Conservation (phyloP, 345 rosid genomes). For the Heritiera littoralis region DNA sequence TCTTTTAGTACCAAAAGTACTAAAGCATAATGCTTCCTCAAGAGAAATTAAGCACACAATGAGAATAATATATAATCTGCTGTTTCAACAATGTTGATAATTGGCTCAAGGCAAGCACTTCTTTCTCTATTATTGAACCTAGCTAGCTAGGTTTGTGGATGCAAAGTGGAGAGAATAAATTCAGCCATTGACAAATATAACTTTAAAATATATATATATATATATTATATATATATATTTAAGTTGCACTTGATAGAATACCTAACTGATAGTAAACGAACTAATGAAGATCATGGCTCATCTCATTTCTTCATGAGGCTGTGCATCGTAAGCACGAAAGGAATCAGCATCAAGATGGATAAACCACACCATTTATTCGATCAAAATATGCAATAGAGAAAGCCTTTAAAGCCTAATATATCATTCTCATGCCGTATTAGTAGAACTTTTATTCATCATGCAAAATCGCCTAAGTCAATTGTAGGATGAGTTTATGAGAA, state of each 20-base stretch:
- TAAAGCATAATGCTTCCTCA: constrained; percentile 22
- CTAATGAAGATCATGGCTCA: background rate
- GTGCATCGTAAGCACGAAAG: background rate
- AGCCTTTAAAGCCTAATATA: background rate
- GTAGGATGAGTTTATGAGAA: background rate
- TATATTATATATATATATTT: background rate
- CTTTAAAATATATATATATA: background rate
- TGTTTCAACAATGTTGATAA: constrained; percentile 8
- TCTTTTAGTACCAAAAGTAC: constrained; percentile 6
- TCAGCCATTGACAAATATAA: background rate
- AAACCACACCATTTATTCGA: background rate
- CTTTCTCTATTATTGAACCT: constrained; percentile 21
- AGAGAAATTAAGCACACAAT: constrained; percentile 12
- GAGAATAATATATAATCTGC: background rate
- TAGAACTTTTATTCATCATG: background rate
- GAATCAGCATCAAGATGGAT: background rate
- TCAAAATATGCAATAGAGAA: background rate
- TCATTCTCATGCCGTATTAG: background rate
- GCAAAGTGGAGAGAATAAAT: constrained; percentile 29
- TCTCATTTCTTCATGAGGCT: background rate
- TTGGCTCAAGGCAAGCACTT: constrained; percentile 29
- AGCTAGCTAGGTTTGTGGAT: constrained; percentile 13
- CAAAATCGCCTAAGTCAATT: background rate
- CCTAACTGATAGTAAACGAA: background rate
- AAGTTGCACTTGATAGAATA: background rate